A percentile compares a stretch with the other conserved stretches of the same genome.
phyloP scores from a whole-genome alignment of 805 yeast genomes.

The Ogataea pignaliae region DNA sequence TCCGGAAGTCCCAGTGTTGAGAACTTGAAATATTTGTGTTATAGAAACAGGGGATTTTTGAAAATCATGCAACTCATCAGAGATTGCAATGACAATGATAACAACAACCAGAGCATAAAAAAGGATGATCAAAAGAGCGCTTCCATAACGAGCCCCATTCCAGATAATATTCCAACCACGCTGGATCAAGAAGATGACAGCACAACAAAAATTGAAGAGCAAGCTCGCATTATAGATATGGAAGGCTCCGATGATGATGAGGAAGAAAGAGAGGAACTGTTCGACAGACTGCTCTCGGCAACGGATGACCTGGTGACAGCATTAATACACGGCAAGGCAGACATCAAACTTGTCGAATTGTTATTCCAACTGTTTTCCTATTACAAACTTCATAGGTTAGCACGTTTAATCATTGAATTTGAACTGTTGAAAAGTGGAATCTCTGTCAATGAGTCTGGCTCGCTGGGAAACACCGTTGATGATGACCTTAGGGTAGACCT shows the following conservation, averaged over 20 bases:
- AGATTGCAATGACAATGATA: constrained; percentile 6
- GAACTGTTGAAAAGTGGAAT: constrained; percentile 40
- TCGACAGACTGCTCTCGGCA: constrained; percentile 22
- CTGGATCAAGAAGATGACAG: neutral
- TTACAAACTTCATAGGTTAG: constrained; percentile 44
- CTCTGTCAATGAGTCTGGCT: constrained; percentile 7
- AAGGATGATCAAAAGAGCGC: too few relatives aligned
- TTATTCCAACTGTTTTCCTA: constrained; percentile 48
- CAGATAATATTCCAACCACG: neutral
- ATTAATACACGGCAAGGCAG: constrained; percentile 64
- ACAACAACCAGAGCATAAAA: neutral
- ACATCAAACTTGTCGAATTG: constrained; percentile 46
- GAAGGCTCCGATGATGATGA: constrained; percentile 2
- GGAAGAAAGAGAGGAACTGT: constrained; percentile 17
- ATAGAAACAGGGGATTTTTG: constrained; percentile 77
- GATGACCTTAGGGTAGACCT: constrained; percentile 23
- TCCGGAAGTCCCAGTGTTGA: constrained; percentile 61
- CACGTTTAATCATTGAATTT: constrained; percentile 57
- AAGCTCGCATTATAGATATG: neutral
- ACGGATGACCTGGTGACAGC: constrained; percentile 65
- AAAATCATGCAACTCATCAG: constrained; percentile 40
- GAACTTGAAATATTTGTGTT: constrained; percentile 68
- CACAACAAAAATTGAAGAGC: too few relatives aligned
- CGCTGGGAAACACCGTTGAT: constrained; percentile 1
- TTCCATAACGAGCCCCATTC: too few relatives aligned